A percentile compares a stretch with the other conserved stretches of the same genome.
phyloP scores from a whole-genome alignment of 495 filamentous ascomycete genomes.

The Trichocladium uniseriatum region DNA sequence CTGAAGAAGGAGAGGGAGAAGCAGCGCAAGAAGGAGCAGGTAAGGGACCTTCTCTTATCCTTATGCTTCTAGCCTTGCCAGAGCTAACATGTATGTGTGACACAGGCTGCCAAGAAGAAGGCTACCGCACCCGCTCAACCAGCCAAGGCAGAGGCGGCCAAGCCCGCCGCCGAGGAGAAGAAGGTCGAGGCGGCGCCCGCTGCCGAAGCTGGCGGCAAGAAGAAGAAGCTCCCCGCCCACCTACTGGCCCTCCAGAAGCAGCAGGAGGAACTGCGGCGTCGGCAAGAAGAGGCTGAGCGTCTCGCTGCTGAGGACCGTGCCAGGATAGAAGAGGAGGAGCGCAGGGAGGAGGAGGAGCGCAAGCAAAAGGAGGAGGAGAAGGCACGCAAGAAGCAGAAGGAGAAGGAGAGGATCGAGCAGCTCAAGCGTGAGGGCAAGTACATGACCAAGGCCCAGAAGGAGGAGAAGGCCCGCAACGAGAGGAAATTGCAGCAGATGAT shows the following conservation, averaged over 20 bases:
- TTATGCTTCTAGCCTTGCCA: not conserved
- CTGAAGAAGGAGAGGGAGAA: constrained; percentile 93
- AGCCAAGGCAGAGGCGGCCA: constrained; percentile 43
- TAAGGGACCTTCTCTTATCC: constrained; percentile 14
- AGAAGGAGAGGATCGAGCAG: constrained; percentile 92
- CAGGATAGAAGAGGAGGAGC: constrained; percentile 59
- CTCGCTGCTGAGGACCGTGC: constrained; percentile 64
- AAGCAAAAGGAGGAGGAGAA: constrained; percentile 41
- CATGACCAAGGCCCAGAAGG: constrained; percentile 86
- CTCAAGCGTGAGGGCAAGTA: constrained; percentile 93
- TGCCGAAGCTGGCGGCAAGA: constrained; percentile 50
- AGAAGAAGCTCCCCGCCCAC: constrained; percentile 84
- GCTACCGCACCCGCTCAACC: constrained; percentile 40
- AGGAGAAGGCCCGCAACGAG: constrained; percentile 74
- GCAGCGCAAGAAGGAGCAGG: constrained; percentile 87
- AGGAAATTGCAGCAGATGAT: constrained; percentile 91
- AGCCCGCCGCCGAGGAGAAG: constrained; percentile 39
- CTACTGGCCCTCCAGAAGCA: constrained; percentile 80
- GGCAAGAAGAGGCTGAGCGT: constrained; percentile 67
- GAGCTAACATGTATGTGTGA: constrained; percentile 1
- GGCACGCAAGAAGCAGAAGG: constrained; percentile 82
- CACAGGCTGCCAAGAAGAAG: constrained; percentile 60
- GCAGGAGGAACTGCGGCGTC: constrained; percentile 68
- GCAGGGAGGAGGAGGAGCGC: constrained; percentile 58
- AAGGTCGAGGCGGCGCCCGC: constrained; percentile 25